phyloP scores from a whole-genome alignment of 305 asterid genomes.

The Fraxinus nigra region DNA sequence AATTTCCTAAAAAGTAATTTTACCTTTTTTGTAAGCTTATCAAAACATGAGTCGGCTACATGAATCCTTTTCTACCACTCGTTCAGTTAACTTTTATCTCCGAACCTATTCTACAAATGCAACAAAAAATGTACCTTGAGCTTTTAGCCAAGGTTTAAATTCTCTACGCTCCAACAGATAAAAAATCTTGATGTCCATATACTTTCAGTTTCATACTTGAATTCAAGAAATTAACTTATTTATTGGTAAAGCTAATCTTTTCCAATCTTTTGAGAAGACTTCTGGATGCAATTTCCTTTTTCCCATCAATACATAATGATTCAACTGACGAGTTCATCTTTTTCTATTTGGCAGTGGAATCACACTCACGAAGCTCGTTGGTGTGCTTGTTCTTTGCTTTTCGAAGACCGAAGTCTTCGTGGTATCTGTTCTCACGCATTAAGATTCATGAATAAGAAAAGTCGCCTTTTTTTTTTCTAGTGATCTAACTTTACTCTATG shows the following conservation, averaged over 20 bases:
- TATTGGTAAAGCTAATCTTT: background rate
- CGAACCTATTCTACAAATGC: background rate
- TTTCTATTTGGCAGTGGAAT: constrained; percentile 66
- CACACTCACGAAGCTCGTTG: constrained; percentile 95
- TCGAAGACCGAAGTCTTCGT: constrained; percentile 93
- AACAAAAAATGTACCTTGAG: background rate
- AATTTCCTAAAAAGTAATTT: background rate
- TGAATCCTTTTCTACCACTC: background rate
- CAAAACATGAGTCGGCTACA: background rate
- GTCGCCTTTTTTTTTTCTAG: background rate
- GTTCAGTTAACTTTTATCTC: background rate
- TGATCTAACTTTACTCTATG: constrained; percentile 4
- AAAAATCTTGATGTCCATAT: background rate
- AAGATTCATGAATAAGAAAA: constrained; percentile 1
- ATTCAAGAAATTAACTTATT: background rate
- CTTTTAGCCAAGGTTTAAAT: background rate
- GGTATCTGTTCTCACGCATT: constrained; percentile 39
- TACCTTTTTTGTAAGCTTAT: background rate
- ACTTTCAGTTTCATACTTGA: background rate
- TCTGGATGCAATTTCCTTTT: background rate
- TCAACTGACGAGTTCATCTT: constrained; percentile 18
- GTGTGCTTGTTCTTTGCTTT: constrained; percentile 87
- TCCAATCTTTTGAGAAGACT: background rate
- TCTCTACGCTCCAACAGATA: background rate
- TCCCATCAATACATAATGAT: background rate